phyloP scores from a whole-genome alignment of 2,329 filamentous ascomycete species.

The Colletotrichum neosansevieriae region DNA sequence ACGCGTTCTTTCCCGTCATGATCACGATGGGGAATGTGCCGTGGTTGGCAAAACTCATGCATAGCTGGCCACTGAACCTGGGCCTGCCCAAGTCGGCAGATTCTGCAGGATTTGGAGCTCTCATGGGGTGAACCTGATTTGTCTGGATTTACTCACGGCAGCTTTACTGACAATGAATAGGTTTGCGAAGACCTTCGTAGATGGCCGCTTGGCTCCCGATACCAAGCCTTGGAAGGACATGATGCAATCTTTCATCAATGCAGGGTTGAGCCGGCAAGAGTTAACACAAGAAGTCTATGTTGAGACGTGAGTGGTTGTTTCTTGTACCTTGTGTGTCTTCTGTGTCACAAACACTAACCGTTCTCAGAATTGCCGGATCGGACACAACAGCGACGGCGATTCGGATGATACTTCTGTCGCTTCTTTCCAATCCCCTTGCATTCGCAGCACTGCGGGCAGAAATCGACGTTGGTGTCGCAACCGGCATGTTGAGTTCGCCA shows the following conservation, averaged over 20 bases:
- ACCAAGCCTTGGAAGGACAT: slow-evolving; percentile 43
- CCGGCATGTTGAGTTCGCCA: slow-evolving; percentile 40
- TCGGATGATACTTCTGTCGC: slow-evolving; percentile 62
- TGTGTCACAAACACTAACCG: neutral
- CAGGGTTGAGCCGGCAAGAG: slow-evolving; percentile 45
- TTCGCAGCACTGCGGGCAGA: slow-evolving; percentile 61
- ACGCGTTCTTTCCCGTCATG: too few relatives aligned
- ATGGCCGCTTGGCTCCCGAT: too few relatives aligned
- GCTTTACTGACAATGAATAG: too few relatives aligned
- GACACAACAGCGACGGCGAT: slow-evolving; percentile 52
- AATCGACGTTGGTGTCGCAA: slow-evolving; percentile 51
- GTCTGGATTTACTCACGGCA: too few relatives aligned
- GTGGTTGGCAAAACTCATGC: too few relatives aligned
- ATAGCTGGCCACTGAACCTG: too few relatives aligned
- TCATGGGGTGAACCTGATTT: too few relatives aligned
- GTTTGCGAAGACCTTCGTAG: too few relatives aligned
- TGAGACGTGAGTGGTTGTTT: slow-evolving; percentile 32
- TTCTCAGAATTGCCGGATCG: slow-evolving; percentile 48
- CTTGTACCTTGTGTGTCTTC: too few relatives aligned
- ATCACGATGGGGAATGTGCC: too few relatives aligned
- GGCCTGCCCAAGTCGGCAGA: too few relatives aligned
- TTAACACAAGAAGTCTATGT: slow-evolving; percentile 45
- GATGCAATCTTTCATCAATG: slow-evolving; percentile 48
- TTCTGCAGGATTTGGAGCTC: too few relatives aligned
- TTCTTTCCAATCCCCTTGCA: slow-evolving; percentile 61